Evolutionary conservation across 2,329 filamentous ascomycete genomes (phyloP), one percentile per base, ranked within the genome.

Genomic region (Teratosphaeria nubilosa): DNA sequence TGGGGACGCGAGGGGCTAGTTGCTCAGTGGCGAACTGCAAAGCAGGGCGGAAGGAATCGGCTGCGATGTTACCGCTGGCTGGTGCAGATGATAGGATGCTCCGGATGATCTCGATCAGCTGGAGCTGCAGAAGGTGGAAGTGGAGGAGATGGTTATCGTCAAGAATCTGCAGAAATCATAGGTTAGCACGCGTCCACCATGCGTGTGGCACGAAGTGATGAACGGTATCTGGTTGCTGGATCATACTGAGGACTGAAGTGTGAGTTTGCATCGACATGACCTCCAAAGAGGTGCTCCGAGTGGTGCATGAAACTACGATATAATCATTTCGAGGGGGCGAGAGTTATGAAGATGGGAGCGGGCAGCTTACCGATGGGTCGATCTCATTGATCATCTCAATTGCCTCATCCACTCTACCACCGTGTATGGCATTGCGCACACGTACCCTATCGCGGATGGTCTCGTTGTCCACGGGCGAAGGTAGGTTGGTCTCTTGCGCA

Each of bases 281-380:
- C 64, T 86, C 85, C 84, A 80, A 80, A 83, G 63, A 55, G 85
- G 84, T 80, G 80, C 84, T 97, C 94, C 90, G 94, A 91, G 94
- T 99, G 94, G 94, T 99, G 94, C 94, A 99, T 99, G 92, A 95
- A 85, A 91, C 81, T 81, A 55, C 56, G 82, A 80, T 89, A 80
- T 96, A 96, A 99, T 99, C 94, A 94, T 91, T 76, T 82, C 81
- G 77, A 57, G 34, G n/a, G 50, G 57, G 51, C 27, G 27, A 30
- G 27, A 30, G 27, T 11, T 25, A n/a, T n/a, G n/a, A n/a, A n/a
- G 20, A 65, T 61, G 62, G 53, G 55, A 57, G 50, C 57, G 25
- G n/a, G 58, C 60, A 32, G 73, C 88, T 76, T 85, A 99, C 94
- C 83, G 94, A 86, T 65, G 91, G 88, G 65, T 96, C 90, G 34